phyloP scores from a whole-genome alignment of 2,329 filamentous ascomycete genomes.

The Phyllosticta citriasiana region DNA sequence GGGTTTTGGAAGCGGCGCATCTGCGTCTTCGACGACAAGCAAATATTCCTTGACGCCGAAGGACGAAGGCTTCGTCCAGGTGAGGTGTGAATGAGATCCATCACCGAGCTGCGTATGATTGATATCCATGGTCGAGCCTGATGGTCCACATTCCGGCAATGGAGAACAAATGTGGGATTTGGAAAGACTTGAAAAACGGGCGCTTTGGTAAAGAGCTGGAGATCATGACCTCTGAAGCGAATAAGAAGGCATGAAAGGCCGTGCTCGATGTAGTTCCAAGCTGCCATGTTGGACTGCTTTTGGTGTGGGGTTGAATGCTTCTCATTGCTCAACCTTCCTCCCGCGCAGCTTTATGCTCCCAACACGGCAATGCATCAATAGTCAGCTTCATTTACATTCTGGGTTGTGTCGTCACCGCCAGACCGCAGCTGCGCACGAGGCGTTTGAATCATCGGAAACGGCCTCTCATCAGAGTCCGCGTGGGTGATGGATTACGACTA shows the following conservation, averaged over 20 bases:
- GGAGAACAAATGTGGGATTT: constrained; percentile 30
- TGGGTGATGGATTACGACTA: background rate
- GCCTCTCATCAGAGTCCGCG: background rate
- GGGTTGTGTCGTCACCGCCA: background rate
- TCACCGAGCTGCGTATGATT: constrained; percentile 25
- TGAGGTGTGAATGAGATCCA: constrained; percentile 8
- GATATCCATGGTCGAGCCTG: constrained; percentile 24
- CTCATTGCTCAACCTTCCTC: background rate
- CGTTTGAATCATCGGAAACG: background rate
- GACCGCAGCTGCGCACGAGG: background rate
- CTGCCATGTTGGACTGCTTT: background rate
- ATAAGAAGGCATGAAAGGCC: background rate
- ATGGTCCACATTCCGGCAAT: constrained; percentile 33
- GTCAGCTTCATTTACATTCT: background rate
- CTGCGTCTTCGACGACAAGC: constrained; percentile 12
- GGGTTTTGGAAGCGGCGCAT: constrained; percentile 11
- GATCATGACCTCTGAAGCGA: background rate
- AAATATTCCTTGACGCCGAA: constrained; percentile 12
- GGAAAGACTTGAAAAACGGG: constrained; percentile 23
- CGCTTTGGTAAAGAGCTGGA: constrained; percentile 12
- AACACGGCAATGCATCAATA: background rate
- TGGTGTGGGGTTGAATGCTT: background rate
- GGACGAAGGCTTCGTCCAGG: background rate
- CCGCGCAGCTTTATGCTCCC: background rate
- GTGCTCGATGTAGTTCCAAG: constrained; percentile 1